Evolutionary conservation across 2,329 filamentous ascomycete species (phyloP).

Genomic region (Neonectria faginata): DNA sequence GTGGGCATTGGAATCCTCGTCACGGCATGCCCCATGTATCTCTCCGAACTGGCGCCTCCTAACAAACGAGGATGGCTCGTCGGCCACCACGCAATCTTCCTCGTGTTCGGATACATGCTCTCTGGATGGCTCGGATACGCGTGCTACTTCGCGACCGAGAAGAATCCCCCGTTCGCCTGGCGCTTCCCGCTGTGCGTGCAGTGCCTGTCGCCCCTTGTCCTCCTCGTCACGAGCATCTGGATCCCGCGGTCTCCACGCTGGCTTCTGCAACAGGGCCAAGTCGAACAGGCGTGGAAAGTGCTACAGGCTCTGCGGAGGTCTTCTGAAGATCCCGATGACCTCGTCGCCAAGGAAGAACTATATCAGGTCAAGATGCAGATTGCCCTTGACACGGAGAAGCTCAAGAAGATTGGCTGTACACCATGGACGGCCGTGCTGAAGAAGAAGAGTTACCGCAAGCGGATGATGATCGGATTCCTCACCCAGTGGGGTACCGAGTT

Average conservation of each 20-base stretch:
- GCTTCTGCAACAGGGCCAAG: slow-evolving; percentile 59
- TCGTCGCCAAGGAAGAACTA: slow-evolving; percentile 59
- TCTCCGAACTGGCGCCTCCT: slow-evolving; percentile 50
- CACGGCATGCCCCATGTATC: slow-evolving; percentile 52
- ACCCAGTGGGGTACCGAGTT: slow-evolving; percentile 66
- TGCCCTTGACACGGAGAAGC: slow-evolving; percentile 55
- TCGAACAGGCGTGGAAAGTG: slow-evolving; percentile 59
- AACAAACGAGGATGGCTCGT: slow-evolving; percentile 61
- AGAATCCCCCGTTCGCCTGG: slow-evolving; percentile 53
- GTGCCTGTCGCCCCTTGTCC: slow-evolving; percentile 52
- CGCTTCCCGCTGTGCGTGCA: slow-evolving; percentile 58
- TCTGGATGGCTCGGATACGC: slow-evolving; percentile 55
- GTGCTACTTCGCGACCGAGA: slow-evolving; percentile 48
- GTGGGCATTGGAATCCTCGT: slow-evolving; percentile 55
- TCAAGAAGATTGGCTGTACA: slow-evolving; percentile 53
- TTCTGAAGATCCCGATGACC: slow-evolving; percentile 49
- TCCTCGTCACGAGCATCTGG: slow-evolving; percentile 50
- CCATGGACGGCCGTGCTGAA: slow-evolving; percentile 59
- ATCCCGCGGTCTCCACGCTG: slow-evolving; percentile 60
- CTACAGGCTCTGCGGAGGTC: slow-evolving; percentile 51
- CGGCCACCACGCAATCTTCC: slow-evolving; percentile 61
- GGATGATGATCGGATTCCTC: slow-evolving; percentile 63
- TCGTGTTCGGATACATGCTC: slow-evolving; percentile 60
- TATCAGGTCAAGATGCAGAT: slow-evolving; percentile 61
- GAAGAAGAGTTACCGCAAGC: slow-evolving; percentile 61